phyloP scores from a whole-genome alignment of 768 basidiomycete species.

The Suillus lakei region DNA sequence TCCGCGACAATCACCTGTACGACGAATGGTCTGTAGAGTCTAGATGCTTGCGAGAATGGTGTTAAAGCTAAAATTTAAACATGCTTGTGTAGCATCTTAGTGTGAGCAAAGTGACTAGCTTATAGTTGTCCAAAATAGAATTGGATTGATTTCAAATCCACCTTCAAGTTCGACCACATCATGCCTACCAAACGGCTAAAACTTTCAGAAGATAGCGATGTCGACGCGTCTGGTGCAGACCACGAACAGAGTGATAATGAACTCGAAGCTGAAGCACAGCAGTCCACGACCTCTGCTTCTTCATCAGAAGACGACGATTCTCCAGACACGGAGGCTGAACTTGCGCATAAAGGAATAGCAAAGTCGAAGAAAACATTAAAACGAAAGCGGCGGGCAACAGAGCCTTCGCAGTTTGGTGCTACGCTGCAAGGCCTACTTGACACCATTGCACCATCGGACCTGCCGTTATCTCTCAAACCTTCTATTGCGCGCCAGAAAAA shows the following conservation, averaged over 20 bases:
- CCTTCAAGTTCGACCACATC: slow-evolving; percentile 14
- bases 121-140: background rate
- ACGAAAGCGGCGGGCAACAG: slow-evolving; percentile 82
- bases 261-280: slow-evolving; percentile 8
- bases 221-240: slow-evolving; percentile 7
- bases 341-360: slow-evolving; percentile 52
- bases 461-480: slow-evolving; percentile 81
- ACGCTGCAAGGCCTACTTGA: slow-evolving; percentile 73
- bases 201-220: slow-evolving; percentile 33
- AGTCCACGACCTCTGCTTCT: slow-evolving; percentile 1
- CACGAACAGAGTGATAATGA: slow-evolving; percentile 8
- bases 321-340: slow-evolving; percentile 67
- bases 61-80: slow-evolving; percentile 1
- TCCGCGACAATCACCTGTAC: background rate
- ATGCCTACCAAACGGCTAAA: slow-evolving; percentile 65
- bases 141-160: background rate
- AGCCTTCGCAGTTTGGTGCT: slow-evolving; percentile 72
- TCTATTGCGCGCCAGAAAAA: slow-evolving; percentile 69
- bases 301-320: slow-evolving; percentile 21
- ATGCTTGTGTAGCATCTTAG: background rate
- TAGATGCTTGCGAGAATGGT: background rate
- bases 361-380: slow-evolving; percentile 85
- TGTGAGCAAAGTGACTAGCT: slow-evolving; percentile 1
- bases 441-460: slow-evolving; percentile 70
- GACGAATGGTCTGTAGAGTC: background rate